phyloP scores from a whole-genome alignment of 352 stramenopile genomes.

The Phytopythium cucurbitacearum region DNA sequence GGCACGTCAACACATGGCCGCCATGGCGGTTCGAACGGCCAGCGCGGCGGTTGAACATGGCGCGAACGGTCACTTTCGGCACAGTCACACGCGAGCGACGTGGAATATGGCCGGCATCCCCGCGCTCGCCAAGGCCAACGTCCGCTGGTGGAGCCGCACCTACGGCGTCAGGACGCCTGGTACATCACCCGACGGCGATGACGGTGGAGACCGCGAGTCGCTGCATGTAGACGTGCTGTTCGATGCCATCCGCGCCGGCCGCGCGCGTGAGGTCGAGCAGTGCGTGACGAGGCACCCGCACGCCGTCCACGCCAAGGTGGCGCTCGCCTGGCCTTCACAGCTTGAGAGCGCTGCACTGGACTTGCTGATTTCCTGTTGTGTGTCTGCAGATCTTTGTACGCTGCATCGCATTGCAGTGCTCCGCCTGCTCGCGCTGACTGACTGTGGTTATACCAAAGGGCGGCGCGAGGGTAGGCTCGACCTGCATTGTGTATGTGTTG shows the following conservation, averaged over 20 bases:
- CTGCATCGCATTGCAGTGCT: background rate
- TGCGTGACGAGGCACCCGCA: constrained; percentile 20
- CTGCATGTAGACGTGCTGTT: constrained; percentile 11
- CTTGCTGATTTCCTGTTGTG: background rate
- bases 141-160: background rate
- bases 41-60: too few relatives aligned
- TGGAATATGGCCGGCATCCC: too few relatives aligned
- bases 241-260: constrained; percentile 33
- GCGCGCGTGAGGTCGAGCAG: constrained; percentile 17
- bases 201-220: background rate
- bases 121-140: too few relatives aligned
- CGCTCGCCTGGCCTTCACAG: too few relatives aligned
- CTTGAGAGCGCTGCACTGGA: too few relatives aligned
- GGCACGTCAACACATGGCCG: too few relatives aligned
- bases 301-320: constrained; percentile 38
- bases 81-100: too few relatives aligned
- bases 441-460: too few relatives aligned
- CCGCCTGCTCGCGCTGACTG: too few relatives aligned
- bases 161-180: background rate
- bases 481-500: background rate
- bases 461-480: background rate
- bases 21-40: too few relatives aligned
- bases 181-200: background rate
- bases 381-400: constrained; percentile 15
- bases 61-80: too few relatives aligned